Percentiles rank a stretch among this genome's conserved stretches.
These are phyloP conservation scores for Exophiala viscosa DNA, from an alignment of 2,329 filamentous ascomycete species.

Conservation along the genomic window DNA sequence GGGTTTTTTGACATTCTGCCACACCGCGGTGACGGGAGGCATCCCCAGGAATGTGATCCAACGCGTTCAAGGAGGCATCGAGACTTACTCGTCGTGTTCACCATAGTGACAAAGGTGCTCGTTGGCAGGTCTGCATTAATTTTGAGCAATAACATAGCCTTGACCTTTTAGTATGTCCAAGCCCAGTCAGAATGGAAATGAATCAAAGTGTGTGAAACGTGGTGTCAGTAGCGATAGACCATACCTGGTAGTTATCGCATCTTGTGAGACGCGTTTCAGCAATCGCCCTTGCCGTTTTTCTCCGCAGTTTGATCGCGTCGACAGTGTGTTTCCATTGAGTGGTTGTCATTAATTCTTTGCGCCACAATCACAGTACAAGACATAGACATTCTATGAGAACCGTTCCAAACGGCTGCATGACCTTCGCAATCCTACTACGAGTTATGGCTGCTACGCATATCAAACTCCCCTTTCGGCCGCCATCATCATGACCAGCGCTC, in stretches of 20 bases:
- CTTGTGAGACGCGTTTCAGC: slow-evolving; percentile 13
- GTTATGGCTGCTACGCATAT: slow-evolving; percentile 10
- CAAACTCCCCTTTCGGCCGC: background rate
- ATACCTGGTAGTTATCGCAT: background rate
- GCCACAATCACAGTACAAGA: slow-evolving; percentile 1
- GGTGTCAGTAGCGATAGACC: background rate
- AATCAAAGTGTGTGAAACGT: slow-evolving; percentile 2
- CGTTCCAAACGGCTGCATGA: background rate
- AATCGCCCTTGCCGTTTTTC: background rate
- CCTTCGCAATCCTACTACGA: background rate
- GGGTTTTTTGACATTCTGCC: too few relatives aligned
- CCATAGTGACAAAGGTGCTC: background rate
- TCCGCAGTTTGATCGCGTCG: slow-evolving; percentile 13
- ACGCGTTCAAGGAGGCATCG: too few relatives aligned
- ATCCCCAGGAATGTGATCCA: too few relatives aligned
- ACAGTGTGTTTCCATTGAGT: slow-evolving; percentile 11
- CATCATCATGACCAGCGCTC: slow-evolving; percentile 19
- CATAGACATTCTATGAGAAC: slow-evolving; percentile 9
- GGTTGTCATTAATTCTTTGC: slow-evolving; percentile 5
- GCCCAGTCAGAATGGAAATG: slow-evolving; percentile 3
- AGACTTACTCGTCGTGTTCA: too few relatives aligned
- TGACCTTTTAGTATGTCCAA: background rate
- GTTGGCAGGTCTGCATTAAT: background rate
- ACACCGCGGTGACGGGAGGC: too few relatives aligned
- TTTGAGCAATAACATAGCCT: background rate